Evolutionary conservation across 208 protist genomes (phyloP), one percentile per base, ranked within the genome.

Genomic region (Zelonia costaricensis): DNA sequence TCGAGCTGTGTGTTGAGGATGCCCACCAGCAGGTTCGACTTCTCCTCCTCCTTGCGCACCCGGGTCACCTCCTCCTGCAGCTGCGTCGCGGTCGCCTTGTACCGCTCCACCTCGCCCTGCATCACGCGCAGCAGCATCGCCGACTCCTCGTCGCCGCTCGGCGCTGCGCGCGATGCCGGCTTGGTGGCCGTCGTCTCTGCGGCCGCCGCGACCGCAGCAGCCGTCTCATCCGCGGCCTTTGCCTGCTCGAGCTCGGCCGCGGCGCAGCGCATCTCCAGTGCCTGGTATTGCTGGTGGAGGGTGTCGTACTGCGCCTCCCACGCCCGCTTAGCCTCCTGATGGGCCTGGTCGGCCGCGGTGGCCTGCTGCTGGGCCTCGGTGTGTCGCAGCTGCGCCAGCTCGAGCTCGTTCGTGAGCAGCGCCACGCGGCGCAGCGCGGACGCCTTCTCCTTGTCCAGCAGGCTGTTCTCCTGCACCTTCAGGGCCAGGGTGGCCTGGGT

Each of bases 1-100:
- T 96, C 88, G 28, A 96, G 77, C 65, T 96, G 90, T 25, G 81
- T 82, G 75, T 94, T 96, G 9, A 96, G 61, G 13, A 96, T 62
- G 35, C 73, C 82, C n/a, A 94, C 66, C 5, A 96, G 69, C 36
- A 96, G 76, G 42, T 82, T 90, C 16, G 78, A 79, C 74, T 93
- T 94, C 65, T 93, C 85, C 35, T 96, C 86, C 65, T 96, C 86
- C 3, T 76, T 76, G 28, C 71, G 79, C 45, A 83, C 89, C 43
- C 68, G 70, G 1, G 87, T 76, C 12, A 93, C 44, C 18, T 84
- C 75, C 45, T 66, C 53, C 63, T 93, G 84, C 58, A 93, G 68
- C 47, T 74, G 39, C 18, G 79, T 62, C 25, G 69, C 71, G 18
- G 69, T 70, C 28, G 87, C 86, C 70, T 86, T 86, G 65, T 94